phyloP scores from a whole-genome alignment of 768 basidiomycete genomes.

The Suillus occidentalis region DNA sequence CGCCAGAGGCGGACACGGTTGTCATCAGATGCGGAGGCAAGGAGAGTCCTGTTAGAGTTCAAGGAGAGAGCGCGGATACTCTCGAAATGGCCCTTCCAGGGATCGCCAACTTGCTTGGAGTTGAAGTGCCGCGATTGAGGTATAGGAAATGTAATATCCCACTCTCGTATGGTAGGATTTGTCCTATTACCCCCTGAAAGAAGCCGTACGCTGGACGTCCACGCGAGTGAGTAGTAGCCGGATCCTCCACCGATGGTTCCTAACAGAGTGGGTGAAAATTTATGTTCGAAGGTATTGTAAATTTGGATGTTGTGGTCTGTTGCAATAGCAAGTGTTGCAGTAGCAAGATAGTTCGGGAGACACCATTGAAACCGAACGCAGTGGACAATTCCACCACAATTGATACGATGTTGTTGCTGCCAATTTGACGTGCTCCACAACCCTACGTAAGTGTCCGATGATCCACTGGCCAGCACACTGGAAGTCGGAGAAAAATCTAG shows the following conservation, averaged over 20 bases:
- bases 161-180: not conserved
- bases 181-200: not conserved
- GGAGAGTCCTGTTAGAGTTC: conserved; percentile 12
- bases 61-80: not conserved
- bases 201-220: not conserved
- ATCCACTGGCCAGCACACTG: not conserved
- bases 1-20: conserved; percentile 32
- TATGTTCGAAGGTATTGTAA: too few relatives aligned
- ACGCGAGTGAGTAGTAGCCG: not conserved
- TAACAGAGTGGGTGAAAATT: too few relatives aligned
- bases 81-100: not conserved
- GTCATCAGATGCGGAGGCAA: conserved; percentile 32
- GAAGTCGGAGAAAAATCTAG: not conserved
- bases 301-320: not conserved
- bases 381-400: not conserved
- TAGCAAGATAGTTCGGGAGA: not conserved
- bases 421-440: not conserved
- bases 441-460: not conserved
- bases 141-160: not conserved
- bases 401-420: too few relatives aligned
- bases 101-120: not conserved
- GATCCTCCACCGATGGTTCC: too few relatives aligned
- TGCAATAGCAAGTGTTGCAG: not conserved
- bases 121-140: too few relatives aligned
- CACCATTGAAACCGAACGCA: not conserved